Base-by-base conservation (phyloP, 2,329 filamentous ascomycete genomes). In the Anthostomella pinea region DNA sequence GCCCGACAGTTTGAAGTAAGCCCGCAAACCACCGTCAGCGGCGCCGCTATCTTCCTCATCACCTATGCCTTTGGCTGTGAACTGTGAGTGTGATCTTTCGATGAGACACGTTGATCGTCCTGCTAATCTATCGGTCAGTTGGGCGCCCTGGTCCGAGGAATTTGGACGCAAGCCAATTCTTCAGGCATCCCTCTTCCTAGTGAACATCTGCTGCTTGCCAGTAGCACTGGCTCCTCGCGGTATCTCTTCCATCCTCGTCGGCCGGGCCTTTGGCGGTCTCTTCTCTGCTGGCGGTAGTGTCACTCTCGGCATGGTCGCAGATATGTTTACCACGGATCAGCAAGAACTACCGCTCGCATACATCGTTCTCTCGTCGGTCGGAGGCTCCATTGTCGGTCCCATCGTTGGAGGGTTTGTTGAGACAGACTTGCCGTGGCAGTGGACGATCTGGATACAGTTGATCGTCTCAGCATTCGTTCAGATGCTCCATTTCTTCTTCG, bases 241-340 rank as follows among this genome's bases (percentile, higher is more conserved):
- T 46, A 68, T 57, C 46, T 65, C 54, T 3, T 63, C 59, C 1
- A 61, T 72, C 14, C 45, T 75, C 2, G 54, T 67, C 5, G 65
- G 60, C 35, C 63, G 73, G 43, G 62, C 62, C 0, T 47, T 59
- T 14, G 57, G 77, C 27, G 79, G 79, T 39, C 60, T 83, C 3
- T 81, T 74, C 5, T 79, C 77, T 3, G 79, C 78, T 5, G 80
- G 80, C 35, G 79, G 79, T 4, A 78, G 77, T 5, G 78, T 83
- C 18, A 83, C 79, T 5, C 59, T 83, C 2, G 79, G 79, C 6
- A 77, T 83, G 62, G 71, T 83, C 3, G 78, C 79, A 3, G 79
- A 83, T 45, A 72, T 83, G 68, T 82, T 72, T 58, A 63, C 71
- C 32, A 62, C 75, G 0, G 72, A 75, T 27, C 63, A 73, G 6